Conservation (phyloP, 306 rosid genomes). For the Mimosa pudica region DNA sequence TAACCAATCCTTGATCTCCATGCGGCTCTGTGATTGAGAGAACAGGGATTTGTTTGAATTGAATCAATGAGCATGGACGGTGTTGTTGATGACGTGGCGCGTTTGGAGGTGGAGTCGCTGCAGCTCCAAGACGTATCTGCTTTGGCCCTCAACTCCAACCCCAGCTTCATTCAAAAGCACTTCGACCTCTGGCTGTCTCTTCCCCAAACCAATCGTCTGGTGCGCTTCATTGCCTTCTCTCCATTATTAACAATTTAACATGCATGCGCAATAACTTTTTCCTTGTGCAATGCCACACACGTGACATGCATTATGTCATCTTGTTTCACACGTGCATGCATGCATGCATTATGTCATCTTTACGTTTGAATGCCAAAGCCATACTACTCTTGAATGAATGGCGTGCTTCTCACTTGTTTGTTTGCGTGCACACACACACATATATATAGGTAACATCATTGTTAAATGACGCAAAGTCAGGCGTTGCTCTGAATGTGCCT, state of each 20-base stretch:
- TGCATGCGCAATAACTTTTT: no score
- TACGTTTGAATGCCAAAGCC: background rate
- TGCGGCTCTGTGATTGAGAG: slow-evolving; percentile 48
- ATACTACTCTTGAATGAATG: background rate
- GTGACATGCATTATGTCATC: no score
- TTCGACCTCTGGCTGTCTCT: slow-evolving; percentile 97
- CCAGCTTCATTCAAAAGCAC: slow-evolving; percentile 66
- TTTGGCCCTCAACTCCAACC: slow-evolving; percentile 78
- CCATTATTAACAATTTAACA: background rate
- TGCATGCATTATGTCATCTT: slow-evolving; percentile 15
- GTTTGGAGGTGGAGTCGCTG: slow-evolving; percentile 85
- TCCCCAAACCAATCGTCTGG: slow-evolving; percentile 83
- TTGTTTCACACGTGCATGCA: slow-evolving; percentile 22
- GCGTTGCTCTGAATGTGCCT: slow-evolving; percentile 82
- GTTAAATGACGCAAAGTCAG: slow-evolving; percentile 88
- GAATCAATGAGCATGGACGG: slow-evolving; percentile 73
- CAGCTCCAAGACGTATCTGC: slow-evolving; percentile 86
- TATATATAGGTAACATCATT: slow-evolving; percentile 66
- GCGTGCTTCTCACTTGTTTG: slow-evolving; percentile 14
- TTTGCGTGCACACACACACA: background rate
- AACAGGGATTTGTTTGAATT: slow-evolving; percentile 34
- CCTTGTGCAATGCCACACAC: no score
- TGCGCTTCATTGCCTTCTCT: slow-evolving; percentile 39
- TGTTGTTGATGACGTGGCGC: slow-evolving; percentile 72
- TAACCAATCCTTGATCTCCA: slow-evolving; percentile 34